A percentile compares a stretch with the other conserved stretches of the same genome.
Conservation (phyloP, 2,329 filamentous ascomycete species). For the Cladobotryum protrusum region DNA sequence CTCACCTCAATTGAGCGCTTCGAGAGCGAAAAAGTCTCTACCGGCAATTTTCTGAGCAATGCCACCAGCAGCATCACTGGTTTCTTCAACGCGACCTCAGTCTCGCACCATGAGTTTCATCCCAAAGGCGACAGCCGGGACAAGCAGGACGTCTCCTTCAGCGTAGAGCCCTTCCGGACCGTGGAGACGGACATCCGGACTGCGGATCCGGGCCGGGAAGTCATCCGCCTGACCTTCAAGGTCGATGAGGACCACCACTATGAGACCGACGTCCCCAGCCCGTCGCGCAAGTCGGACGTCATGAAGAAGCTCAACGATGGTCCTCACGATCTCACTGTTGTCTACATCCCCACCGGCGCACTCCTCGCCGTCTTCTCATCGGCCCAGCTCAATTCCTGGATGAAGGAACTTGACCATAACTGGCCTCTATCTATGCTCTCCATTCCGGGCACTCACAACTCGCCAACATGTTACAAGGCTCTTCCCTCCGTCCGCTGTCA, state of each 20-base stretch:
- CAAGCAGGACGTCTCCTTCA: slow-evolving; percentile 55
- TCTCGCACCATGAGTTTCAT: slow-evolving; percentile 23
- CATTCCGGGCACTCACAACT: slow-evolving; percentile 95
- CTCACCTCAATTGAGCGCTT: slow-evolving; percentile 71
- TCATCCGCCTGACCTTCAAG: slow-evolving; percentile 69
- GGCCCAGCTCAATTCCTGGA: slow-evolving; percentile 68
- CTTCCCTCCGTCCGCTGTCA: slow-evolving; percentile 93
- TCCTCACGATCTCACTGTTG: slow-evolving; percentile 55
- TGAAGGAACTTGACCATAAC: slow-evolving; percentile 65
- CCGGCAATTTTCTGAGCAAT: slow-evolving; percentile 39
- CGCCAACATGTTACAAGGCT: slow-evolving; percentile 75
- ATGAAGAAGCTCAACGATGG: slow-evolving; percentile 50
- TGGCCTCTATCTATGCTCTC: slow-evolving; percentile 73
- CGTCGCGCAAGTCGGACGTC: slow-evolving; percentile 51
- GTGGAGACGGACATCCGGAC: slow-evolving; percentile 50
- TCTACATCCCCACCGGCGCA: slow-evolving; percentile 54
- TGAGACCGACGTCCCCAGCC: slow-evolving; percentile 65
- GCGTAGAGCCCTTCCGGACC: slow-evolving; percentile 62
- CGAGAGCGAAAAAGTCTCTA: slow-evolving; percentile 41
- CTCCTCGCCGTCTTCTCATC: slow-evolving; percentile 64
- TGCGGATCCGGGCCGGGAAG: slow-evolving; percentile 55
- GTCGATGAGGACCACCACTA: slow-evolving; percentile 47
- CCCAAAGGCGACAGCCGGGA: slow-evolving; percentile 55
- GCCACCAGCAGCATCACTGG: slow-evolving; percentile 37
- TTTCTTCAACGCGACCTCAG: slow-evolving; percentile 38